phyloP scores from a whole-genome alignment of 2,329 filamentous ascomycete species.

The Gnomoniopsis smithogilvyi region DNA sequence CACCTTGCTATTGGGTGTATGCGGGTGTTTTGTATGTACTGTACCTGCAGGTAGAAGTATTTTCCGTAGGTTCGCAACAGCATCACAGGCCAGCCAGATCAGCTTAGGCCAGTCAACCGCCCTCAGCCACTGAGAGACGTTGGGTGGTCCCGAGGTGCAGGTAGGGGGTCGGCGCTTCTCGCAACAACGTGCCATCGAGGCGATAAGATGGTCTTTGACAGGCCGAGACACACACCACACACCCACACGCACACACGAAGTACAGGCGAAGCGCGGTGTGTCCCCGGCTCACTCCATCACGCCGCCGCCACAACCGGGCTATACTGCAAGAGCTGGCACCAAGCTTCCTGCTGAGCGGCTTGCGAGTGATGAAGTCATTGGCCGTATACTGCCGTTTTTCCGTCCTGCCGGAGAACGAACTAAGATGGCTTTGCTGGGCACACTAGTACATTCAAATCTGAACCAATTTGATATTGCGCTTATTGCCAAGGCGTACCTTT shows the following conservation, averaged over 20 bases:
- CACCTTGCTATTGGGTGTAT: neutral
- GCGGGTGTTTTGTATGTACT: neutral
- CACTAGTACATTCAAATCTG: no score
- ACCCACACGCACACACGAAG: neutral
- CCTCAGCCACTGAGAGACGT: neutral
- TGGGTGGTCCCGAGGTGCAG: neutral
- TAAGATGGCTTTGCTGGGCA: neutral
- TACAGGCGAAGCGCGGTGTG: neutral
- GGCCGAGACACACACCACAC: neutral
- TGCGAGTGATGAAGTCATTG: neutral
- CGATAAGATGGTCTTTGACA: neutral
- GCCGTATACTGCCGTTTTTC: neutral
- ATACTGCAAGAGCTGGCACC: neutral
- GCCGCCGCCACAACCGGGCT: neutral
- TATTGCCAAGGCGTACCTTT: neutral
- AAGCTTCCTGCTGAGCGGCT: neutral
- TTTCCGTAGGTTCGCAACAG: neutral
- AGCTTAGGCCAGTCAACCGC: neutral
- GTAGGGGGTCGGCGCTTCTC: neutral
- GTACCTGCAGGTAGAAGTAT: slow-evolving; percentile 3
- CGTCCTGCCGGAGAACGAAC: neutral
- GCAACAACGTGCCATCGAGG: neutral
- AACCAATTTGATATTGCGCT: neutral
- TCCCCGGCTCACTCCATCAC: neutral
- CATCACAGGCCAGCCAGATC: neutral